These are phyloP conservation scores for Nitzschia sp. DNA, from an alignment of 108 stramenopile genomes.

Conservation along the genomic window DNA sequence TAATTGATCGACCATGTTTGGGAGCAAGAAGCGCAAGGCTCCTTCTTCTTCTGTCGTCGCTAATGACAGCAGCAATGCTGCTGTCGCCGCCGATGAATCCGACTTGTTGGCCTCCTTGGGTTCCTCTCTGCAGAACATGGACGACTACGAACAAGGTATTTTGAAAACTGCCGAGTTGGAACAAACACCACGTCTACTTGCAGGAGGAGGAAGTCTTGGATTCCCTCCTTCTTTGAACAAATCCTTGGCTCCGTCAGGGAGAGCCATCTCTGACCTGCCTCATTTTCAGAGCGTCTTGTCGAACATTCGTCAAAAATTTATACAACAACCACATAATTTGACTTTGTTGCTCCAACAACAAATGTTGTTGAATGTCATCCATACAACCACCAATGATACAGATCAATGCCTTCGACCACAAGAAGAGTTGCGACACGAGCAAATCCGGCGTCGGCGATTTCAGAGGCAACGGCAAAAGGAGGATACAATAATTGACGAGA, in stretches of 20 bases:
- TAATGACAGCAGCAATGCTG: background rate
- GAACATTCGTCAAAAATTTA: slow-evolving; percentile 32
- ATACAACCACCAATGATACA: slow-evolving; percentile 34
- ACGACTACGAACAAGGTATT: slow-evolving; percentile 63
- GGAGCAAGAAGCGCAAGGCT: background rate
- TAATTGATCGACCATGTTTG: too few species aligned
- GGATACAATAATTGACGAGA: too few species aligned
- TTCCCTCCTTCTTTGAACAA: slow-evolving; percentile 26
- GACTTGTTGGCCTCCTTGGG: slow-evolving; percentile 63
- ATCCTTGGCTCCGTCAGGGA: slow-evolving; percentile 18
- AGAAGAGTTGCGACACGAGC: slow-evolving; percentile 27
- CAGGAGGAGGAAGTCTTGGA: slow-evolving; percentile 24
- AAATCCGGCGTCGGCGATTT: slow-evolving; percentile 9
- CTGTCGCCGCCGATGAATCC: slow-evolving; percentile 40
- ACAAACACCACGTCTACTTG: slow-evolving; percentile 58
- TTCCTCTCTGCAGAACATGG: slow-evolving; percentile 37
- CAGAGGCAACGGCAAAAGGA: slow-evolving; percentile 7
- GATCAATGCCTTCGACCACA: slow-evolving; percentile 30
- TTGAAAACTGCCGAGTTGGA: slow-evolving; percentile 52
- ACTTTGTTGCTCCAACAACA: slow-evolving; percentile 56
- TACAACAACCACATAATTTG: slow-evolving; percentile 27
- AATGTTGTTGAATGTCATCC: slow-evolving; percentile 52
- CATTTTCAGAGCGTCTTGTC: slow-evolving; percentile 54
- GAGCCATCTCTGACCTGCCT: slow-evolving; percentile 42
- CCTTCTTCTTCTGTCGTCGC: background rate